These are phyloP conservation scores for Stachybotrys elegans DNA, from an alignment of 2,329 filamentous ascomycete species.

Conservation along the genomic window DNA sequence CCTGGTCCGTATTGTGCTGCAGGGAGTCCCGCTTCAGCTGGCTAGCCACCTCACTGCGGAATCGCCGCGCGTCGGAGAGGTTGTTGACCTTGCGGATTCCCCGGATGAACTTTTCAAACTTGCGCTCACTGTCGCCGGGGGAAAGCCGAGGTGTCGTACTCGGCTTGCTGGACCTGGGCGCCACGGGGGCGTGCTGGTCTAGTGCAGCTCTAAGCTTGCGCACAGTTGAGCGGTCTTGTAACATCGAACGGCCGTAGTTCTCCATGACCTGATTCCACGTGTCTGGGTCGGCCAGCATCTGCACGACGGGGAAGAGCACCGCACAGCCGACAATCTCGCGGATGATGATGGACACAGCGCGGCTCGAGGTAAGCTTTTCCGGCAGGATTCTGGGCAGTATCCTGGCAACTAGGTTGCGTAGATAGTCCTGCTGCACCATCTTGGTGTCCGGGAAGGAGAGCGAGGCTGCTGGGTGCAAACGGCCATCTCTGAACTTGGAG, in stretches of 20 bases:
- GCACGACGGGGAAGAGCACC: slow-evolving; percentile 77
- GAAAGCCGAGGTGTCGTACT: slow-evolving; percentile 72
- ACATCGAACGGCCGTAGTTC: slow-evolving; percentile 75
- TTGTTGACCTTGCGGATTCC: slow-evolving; percentile 85
- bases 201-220: slow-evolving; percentile 85
- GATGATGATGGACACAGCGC: slow-evolving; percentile 73
- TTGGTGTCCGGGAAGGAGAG: slow-evolving; percentile 81
- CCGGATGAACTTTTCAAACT: slow-evolving; percentile 91
- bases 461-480: slow-evolving; percentile 79
- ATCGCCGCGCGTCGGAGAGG: slow-evolving; percentile 84
- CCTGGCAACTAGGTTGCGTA: slow-evolving; percentile 68
- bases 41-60: slow-evolving; percentile 86
- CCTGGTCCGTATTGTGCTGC: slow-evolving; percentile 72
- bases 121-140: slow-evolving; percentile 80
- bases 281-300: slow-evolving; percentile 82
- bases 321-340: slow-evolving; percentile 90
- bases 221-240: slow-evolving; percentile 94
- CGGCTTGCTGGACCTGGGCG: slow-evolving; percentile 59
- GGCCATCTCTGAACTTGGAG: slow-evolving; percentile 85
- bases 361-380: slow-evolving; percentile 67
- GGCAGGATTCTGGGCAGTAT: slow-evolving; percentile 74
- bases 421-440: slow-evolving; percentile 79
- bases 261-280: slow-evolving; percentile 98
- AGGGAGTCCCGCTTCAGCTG: slow-evolving; percentile 82
- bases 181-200: slow-evolving; percentile 88